Percentiles rank a stretch among this genome's conserved stretches.
phyloP scores from a whole-genome alignment of 2,329 filamentous ascomycete genomes.

The Macrophomina pseudophaseolina region DNA sequence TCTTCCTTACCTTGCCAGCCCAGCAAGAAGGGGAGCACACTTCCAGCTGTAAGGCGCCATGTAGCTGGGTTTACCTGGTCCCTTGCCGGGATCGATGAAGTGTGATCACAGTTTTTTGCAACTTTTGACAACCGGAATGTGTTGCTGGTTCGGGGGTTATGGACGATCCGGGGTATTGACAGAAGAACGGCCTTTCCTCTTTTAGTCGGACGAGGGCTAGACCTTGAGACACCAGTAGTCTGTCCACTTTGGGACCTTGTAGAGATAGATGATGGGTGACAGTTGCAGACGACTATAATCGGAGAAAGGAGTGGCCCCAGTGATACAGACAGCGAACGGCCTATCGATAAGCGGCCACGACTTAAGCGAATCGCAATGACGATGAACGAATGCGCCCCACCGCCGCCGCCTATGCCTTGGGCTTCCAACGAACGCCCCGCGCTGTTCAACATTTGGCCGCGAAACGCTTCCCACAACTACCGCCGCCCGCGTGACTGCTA shows the following conservation, averaged over 20 bases:
- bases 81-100: no score
- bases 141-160: no score
- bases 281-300: no score
- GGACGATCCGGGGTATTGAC: no score
- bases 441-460: not conserved
- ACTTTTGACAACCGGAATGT: no score
- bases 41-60: not conserved
- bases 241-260: not conserved
- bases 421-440: not conserved
- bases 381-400: slow-evolving; percentile 11
- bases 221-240: not conserved
- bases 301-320: not conserved
- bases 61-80: no score
- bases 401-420: not conserved
- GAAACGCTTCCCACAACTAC: not conserved
- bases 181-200: no score
- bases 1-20: not conserved
- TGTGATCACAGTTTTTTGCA: no score
- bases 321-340: no score
- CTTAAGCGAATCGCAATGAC: slow-evolving; percentile 13
- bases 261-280: no score
- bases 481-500: not conserved
- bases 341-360: slow-evolving; percentile 3
- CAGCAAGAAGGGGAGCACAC: not conserved
- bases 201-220: no score